Conservation (phyloP, 1,284 basidiomycete species). For the Agroathelia rolfsii region DNA sequence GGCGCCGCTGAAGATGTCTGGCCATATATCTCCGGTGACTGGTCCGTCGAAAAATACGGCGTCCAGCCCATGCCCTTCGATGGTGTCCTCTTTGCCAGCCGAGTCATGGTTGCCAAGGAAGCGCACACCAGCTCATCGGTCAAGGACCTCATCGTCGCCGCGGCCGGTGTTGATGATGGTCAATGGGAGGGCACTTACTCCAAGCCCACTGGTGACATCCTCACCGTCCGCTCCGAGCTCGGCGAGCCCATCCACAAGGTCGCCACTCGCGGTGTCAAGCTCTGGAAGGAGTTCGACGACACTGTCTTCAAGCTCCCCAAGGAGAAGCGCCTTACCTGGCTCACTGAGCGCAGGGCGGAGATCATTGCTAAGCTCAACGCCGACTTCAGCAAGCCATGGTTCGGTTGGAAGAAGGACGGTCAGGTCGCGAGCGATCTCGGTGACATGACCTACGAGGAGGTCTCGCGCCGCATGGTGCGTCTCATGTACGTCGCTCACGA, state of each 20-base stretch:
- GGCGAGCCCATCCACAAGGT: slow-evolving; percentile 99
- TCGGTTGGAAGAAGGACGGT: slow-evolving; percentile 89
- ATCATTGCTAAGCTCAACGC: slow-evolving; percentile 89
- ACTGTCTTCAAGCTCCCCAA: slow-evolving; percentile 91
- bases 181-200: slow-evolving; percentile 94
- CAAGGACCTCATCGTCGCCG: slow-evolving; percentile 94
- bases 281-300: slow-evolving; percentile 98
- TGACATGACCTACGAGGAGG: slow-evolving; percentile 99
- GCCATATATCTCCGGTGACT: slow-evolving; percentile 96
- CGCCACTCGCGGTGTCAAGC: slow-evolving; percentile 89
- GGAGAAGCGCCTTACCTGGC: slow-evolving; percentile 89
- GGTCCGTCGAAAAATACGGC: slow-evolving; percentile 77
- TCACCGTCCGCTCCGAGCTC: slow-evolving; percentile 95
- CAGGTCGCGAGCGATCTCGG: slow-evolving; percentile 77
- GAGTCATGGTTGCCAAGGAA: slow-evolving; percentile 98
- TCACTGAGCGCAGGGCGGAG: slow-evolving; percentile 80
- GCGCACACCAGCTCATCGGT: slow-evolving; percentile 91
- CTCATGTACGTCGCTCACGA: slow-evolving; percentile 92
- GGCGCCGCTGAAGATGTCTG: slow-evolving; percentile 93
- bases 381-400: slow-evolving; percentile 97
- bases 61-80: slow-evolving; percentile 99
- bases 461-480: slow-evolving; percentile 81
- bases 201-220: slow-evolving; percentile 90
- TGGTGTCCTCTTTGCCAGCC: slow-evolving; percentile 90
- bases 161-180: slow-evolving; percentile 84